Evolutionary conservation across 148 eudicot genomes (phyloP), one percentile per base, ranked within the genome.

Genomic region (Mesembryanthemum crystallinum): DNA sequence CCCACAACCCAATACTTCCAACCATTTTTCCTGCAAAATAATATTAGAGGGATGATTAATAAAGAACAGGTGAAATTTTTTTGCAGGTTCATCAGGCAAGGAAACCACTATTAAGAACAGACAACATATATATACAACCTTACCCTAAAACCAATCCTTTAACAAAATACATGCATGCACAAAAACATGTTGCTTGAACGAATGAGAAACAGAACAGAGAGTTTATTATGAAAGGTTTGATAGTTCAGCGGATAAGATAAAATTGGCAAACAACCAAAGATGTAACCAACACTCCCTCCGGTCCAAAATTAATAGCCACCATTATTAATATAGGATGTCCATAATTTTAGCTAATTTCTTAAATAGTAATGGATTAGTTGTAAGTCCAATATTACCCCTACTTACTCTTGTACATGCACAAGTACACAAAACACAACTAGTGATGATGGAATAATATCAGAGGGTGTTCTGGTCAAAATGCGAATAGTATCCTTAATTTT

Each of bases 1-100:
- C 69, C 99, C 99, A 79, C 98, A 92, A 29, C 99, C 99, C 80
- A 96, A 85, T 71, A 96, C 99, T 84, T 96, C 99, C 85, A 96
- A 73, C 99, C 99, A 96, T 78, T 92, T 82, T 8, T 91, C 99
- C 99, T 96, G 87, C 73, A 71, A 78, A 78, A 77, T 52, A 18
- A 69, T 29, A 66, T 58, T 14, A 27, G 37, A 9, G 43, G 9
- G 6, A 29, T 27, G 29, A 32, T 42, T n/a, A 42, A 14, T 58
- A 13, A 52, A 20, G 24, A 39, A 27, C 30, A 65, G 49, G 10
- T 18, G 13, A 10, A 37, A 23, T 37, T 13, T 37, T 8, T 65
- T 65, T 63, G 23, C 29, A 70, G 20, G 51, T 54, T 71, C 30
- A n/a, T 52, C 23, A 21, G 15, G 47, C 23, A 11, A 49, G 21